Conservation (phyloP, 139 green algal genomes). For the Dunaliella primolecta region DNA sequence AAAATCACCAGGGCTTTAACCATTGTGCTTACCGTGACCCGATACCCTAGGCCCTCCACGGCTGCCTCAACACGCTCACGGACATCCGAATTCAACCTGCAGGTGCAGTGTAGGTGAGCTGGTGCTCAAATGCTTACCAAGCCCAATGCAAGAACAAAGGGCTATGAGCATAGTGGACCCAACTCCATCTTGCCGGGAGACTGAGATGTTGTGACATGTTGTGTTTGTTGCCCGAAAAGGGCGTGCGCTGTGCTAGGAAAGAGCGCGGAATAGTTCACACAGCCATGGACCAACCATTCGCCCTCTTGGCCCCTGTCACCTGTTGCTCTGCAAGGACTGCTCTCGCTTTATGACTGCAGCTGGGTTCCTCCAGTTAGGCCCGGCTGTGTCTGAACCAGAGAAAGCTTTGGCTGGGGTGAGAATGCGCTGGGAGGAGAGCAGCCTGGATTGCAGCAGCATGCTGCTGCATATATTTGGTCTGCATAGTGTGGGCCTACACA, state of each 20-base stretch:
- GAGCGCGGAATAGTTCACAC: background rate
- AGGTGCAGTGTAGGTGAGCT: background rate
- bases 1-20: too few relatives aligned
- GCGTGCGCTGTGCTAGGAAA: too few relatives aligned
- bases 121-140: background rate
- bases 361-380: slow-evolving; percentile 14
- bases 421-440: too few relatives aligned
- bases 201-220: too few relatives aligned
- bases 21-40: slow-evolving; percentile 51
- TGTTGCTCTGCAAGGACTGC: slow-evolving; percentile 48
- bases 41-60: slow-evolving; percentile 45
- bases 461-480: too few relatives aligned
- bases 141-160: background rate
- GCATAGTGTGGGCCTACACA: too few relatives aligned
- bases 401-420: too few relatives aligned
- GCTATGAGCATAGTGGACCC: background rate
- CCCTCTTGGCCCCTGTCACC: too few relatives aligned
- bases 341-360: slow-evolving; percentile 38
- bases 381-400: background rate
- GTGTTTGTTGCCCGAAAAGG: background rate
- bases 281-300: too few relatives aligned
- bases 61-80: slow-evolving; percentile 51
- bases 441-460: too few relatives aligned
- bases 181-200: too few relatives aligned
- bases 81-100: slow-evolving; percentile 30